Evolutionary conservation across 2,329 filamentous ascomycete genomes (phyloP), one percentile per base, ranked within the genome.

Genomic region (Cryphonectria radicalis): DNA sequence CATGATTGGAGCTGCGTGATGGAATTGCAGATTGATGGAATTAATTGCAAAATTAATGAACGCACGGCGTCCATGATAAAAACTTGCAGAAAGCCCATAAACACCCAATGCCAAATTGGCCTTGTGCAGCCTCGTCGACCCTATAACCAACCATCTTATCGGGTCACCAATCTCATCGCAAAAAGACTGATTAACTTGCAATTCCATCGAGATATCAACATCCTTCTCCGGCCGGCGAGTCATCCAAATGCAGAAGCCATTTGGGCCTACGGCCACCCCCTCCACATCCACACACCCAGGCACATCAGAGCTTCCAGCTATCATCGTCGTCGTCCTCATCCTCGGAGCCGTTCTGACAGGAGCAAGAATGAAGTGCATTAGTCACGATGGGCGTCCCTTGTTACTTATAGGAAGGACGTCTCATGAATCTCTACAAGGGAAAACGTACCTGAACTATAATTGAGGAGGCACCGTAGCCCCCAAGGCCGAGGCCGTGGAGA

Each of bases 301-400:
- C 22, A 42, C 60, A 7, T n/a, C 43, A 35, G 59, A 59, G n/a
- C 35, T 43, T 17, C 22, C 46, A 19, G 25, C 77, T 74, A 13
- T 77, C 75, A 17, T 76, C 74, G 40, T 76, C 72, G 25, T 75
- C 73, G 53, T 73, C 74, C 8, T 76, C 73, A n/a, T 70, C 72
- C n/a, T 73, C 71, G 1, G 68, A 72, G 25, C 64, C 67, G 25
- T 67, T 42, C 71, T 72, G 46, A n/a, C 7, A 50, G 1, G 42
- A 19, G 0, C 53, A 57, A 46, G 4, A 35, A 64, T 40, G 40
- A 55, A 50, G 19, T 6, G 22, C 32, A 43, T 72, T 66, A 37
- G 67, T 63, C 7, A 50, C 63, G 53, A 3, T 22, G 46, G 14
- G 22, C 22, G 35, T 22, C 5, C 14, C 32, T 22, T 40, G 35